phyloP scores from a whole-genome alignment of 2,329 filamentous ascomycete genomes.

The Coniochaeta hoffmannii region DNA sequence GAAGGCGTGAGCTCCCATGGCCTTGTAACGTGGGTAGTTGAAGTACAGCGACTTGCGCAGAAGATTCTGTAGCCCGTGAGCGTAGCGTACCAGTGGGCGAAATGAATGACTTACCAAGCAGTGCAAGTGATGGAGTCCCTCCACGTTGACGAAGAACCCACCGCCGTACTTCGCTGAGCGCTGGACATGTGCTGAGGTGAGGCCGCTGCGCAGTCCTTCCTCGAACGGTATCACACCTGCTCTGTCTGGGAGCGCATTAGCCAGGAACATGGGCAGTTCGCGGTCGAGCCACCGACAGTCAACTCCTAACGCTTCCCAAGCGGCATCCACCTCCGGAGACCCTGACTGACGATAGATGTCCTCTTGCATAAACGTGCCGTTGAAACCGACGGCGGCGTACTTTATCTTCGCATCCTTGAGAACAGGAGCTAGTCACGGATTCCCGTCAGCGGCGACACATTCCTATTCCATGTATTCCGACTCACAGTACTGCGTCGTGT shows the following conservation, averaged over 20 bases:
- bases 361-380: constrained; percentile 5
- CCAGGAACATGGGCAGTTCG: neutral
- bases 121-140: constrained; percentile 40
- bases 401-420: neutral
- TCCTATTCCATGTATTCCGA: neutral
- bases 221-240: neutral
- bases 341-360: constrained; percentile 2
- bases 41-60: constrained; percentile 50
- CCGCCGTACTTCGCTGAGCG: constrained; percentile 42
- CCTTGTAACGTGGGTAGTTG: constrained; percentile 52
- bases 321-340: constrained; percentile 4
- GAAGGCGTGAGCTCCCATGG: constrained; percentile 42
- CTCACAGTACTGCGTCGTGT: neutral
- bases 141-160: constrained; percentile 39
- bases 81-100: neutral
- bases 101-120: constrained; percentile 37
- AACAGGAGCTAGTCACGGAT: neutral
- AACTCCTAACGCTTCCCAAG: constrained; percentile 5
- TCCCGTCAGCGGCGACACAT: neutral
- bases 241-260: neutral
- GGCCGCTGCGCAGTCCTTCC: constrained; percentile 21
- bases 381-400: constrained; percentile 2
- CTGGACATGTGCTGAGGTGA: constrained; percentile 40
- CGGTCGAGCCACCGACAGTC: constrained; percentile 3
- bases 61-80: constrained; percentile 35